Conservation (phyloP, 441 rosid species). For the Corymbia calophylla region DNA sequence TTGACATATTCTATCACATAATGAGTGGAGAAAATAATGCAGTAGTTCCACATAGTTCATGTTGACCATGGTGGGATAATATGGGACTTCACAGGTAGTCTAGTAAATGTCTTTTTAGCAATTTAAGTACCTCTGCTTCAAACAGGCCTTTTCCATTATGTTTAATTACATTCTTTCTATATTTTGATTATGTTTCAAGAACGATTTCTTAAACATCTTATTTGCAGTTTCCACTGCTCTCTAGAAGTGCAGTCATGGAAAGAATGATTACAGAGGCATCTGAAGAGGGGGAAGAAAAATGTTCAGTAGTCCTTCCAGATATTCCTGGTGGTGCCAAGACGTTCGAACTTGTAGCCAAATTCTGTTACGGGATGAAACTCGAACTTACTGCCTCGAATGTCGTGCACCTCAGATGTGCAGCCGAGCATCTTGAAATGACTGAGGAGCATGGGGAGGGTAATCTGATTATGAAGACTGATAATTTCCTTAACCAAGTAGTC, state of each 20-base stretch:
- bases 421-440: neutral
- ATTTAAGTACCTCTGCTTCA: neutral
- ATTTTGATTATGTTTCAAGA: neutral
- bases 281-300: neutral
- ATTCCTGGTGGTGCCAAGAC: neutral
- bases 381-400: neutral
- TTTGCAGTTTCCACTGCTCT: neutral
- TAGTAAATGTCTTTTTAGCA: neutral
- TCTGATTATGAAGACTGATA: neutral
- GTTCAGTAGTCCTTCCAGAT: neutral
- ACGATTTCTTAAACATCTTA: neutral
- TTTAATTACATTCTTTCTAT: neutral
- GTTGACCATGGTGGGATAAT: neutral
- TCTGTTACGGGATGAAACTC: neutral
- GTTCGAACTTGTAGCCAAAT: neutral
- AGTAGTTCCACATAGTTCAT: neutral
- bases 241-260: neutral
- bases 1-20: neutral
- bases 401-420: neutral
- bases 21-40: neutral
- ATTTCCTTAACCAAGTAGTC: neutral
- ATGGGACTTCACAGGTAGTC: neutral
- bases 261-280: neutral
- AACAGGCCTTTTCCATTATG: neutral
- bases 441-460: slow-evolving; percentile 1